Evolutionary conservation across 306 rosid genomes (phyloP).

Genomic region (Castanospermum australe): DNA sequence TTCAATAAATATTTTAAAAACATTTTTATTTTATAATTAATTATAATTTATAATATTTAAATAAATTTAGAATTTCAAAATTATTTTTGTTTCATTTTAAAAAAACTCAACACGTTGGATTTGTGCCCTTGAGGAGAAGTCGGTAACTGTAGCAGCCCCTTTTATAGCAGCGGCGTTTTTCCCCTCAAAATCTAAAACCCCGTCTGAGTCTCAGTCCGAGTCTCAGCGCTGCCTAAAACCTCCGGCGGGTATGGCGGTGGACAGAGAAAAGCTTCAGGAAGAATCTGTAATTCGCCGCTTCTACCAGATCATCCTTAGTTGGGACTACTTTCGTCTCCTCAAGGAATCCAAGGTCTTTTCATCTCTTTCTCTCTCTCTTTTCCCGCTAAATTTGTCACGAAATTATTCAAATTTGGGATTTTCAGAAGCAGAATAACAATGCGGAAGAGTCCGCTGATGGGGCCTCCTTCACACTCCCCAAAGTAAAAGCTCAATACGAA

Average conservation of each 20-base stretch:
- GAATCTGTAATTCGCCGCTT: constrained; percentile 70
- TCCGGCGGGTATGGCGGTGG: constrained; percentile 82
- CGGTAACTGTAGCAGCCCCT: too few relatives aligned
- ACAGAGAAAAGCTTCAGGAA: constrained; percentile 55
- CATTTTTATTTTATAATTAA: too few relatives aligned
- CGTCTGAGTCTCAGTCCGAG: too few relatives aligned
- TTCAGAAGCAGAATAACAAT: constrained; percentile 34
- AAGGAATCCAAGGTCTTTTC: constrained; percentile 43
- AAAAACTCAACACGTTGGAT: too few relatives aligned
- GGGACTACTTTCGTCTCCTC: constrained; percentile 65
- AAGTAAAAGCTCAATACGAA: constrained; percentile 54
- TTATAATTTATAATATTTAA: too few relatives aligned
- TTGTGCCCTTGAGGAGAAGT: too few relatives aligned
- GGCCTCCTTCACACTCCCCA: constrained; percentile 35
- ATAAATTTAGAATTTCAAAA: too few relatives aligned
- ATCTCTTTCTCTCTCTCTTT: not conserved
- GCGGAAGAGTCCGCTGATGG: constrained; percentile 23
- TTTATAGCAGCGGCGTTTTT: too few relatives aligned
- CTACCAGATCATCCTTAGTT: constrained; percentile 67
- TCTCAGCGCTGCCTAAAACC: too few relatives aligned
- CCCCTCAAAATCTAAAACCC: too few relatives aligned
- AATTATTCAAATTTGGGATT: not conserved
- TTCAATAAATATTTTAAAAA: too few relatives aligned
- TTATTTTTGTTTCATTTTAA: too few relatives aligned
- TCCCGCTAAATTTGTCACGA: not conserved